Base-by-base conservation (phyloP, 768 basidiomycete species). In the Heimioporus sp. region DNA sequence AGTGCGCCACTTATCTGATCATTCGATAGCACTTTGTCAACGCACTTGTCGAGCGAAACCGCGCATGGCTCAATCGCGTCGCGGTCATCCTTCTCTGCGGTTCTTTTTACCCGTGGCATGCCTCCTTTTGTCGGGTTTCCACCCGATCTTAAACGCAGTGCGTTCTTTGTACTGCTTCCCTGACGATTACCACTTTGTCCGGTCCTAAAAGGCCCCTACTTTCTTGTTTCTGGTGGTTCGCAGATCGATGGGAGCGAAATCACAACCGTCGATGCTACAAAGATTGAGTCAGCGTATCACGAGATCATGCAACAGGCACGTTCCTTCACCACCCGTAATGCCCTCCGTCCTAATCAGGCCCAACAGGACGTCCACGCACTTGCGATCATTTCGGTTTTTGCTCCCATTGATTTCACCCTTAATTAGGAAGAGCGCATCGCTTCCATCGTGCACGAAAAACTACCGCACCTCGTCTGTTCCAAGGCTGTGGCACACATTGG, bases 51-150 rank as follows among this genome's bases (percentile, higher is more conserved):
- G 82, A 85, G 66, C 64, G 76, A 21, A 78, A 85, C 62, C 66
- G 76, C 6, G 55, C 73, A 3, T 72, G 78, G n/a, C 66, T 86
- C 13, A 73, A 76, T 41, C 77, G 78, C 42, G 84, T 87, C 0
- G 85, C 82, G 0, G 82, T 86, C 35, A 73, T 87, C 43, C 78
- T 85, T 49, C 73, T 87, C 8, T 82, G 81, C 42, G 80, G 78
- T 4, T 80, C 81, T 0, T 0, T 84, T 80, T 64, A 80, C 80
- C 3, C 70, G 65, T n/a, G 80, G 81, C 32, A 75, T 75, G 16
- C 85, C 83, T 11, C 78, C 85, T 0, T 83, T 81, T 54, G 70
- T 77, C 15, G 77, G 77, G 17, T 83, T 80, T 56, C 82, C 74
- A 1, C 61, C 45, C 21, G 69, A 68, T 17, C 49, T 77, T 16